Evolutionary conservation across 176 grass and related monocot species (phyloP).

Genomic region (Musa beccarii): DNA sequence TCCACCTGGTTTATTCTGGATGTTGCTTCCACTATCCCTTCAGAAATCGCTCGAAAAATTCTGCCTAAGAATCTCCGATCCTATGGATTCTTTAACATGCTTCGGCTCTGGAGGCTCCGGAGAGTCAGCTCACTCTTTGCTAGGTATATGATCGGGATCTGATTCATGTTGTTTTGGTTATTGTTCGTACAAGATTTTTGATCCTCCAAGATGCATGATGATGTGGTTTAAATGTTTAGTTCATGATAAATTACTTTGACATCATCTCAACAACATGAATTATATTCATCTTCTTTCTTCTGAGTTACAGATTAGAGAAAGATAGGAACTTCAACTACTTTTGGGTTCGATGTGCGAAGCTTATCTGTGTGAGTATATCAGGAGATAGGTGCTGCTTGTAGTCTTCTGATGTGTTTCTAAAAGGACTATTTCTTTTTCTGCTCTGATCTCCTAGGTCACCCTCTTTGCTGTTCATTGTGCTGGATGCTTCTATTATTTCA

Average conservation of each 20-base stretch:
- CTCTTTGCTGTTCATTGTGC: slow-evolving; percentile 88
- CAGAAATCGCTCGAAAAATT: slow-evolving; percentile 52
- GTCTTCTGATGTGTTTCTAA: slow-evolving; percentile 5
- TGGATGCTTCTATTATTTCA: slow-evolving; percentile 83
- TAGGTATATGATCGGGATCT: slow-evolving; percentile 30
- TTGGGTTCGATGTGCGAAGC: slow-evolving; percentile 83
- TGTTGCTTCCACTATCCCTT: slow-evolving; percentile 53
- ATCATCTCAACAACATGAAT: background rate
- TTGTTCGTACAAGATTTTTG: no score
- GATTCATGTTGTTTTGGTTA: background rate
- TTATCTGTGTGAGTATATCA: slow-evolving; percentile 58
- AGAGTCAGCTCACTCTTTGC: slow-evolving; percentile 87
- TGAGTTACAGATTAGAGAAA: background rate
- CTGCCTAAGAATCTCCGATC: slow-evolving; percentile 43
- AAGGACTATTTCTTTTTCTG: background rate
- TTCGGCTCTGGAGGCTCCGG: slow-evolving; percentile 77
- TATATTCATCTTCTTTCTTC: no score
- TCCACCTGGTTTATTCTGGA: slow-evolving; percentile 77
- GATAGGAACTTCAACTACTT: slow-evolving; percentile 55
- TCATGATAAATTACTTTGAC: no score
- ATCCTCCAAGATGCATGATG: no score
- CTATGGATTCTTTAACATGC: slow-evolving; percentile 86
- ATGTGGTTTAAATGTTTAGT: no score
- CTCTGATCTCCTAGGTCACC: slow-evolving; percentile 53
- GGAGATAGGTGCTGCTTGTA: slow-evolving; percentile 12